Percentiles rank a stretch among this genome's conserved stretches.
These are phyloP conservation scores for Picochlorum costavermella DNA, from an alignment of 139 green algal genomes.

Conservation along the genomic window DNA sequence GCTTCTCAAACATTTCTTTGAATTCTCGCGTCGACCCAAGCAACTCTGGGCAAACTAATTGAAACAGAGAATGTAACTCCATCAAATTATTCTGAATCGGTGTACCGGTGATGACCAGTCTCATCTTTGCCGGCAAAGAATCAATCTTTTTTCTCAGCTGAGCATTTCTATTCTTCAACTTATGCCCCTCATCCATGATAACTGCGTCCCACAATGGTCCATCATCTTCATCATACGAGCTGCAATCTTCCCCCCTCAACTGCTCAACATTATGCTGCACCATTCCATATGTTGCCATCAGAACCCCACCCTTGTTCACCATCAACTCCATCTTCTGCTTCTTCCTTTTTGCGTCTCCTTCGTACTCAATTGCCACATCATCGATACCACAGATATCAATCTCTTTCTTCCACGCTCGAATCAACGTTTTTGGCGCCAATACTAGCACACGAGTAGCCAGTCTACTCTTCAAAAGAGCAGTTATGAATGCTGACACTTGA, in stretches of 20 bases:
- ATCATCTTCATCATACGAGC: slow-evolving; percentile 34
- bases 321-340: slow-evolving; percentile 22
- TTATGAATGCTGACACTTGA: slow-evolving; percentile 73
- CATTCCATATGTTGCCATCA: slow-evolving; percentile 87
- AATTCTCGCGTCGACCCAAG: slow-evolving; percentile 52
- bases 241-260: slow-evolving; percentile 27
- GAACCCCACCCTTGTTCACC: slow-evolving; percentile 40
- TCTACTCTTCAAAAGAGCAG: slow-evolving; percentile 45
- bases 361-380: slow-evolving; percentile 19
- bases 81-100: slow-evolving; percentile 85
- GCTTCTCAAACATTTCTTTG: slow-evolving; percentile 40
- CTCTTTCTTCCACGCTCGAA: slow-evolving; percentile 81
- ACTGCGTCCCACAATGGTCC: slow-evolving; percentile 73
- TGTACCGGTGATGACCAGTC: slow-evolving; percentile 80
- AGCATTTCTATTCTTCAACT: slow-evolving; percentile 84
- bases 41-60: slow-evolving; percentile 65
- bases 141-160: slow-evolving; percentile 56
- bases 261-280: slow-evolving; percentile 64
- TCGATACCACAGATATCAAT: slow-evolving; percentile 65
- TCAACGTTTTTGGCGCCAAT: slow-evolving; percentile 80
- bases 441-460: slow-evolving; percentile 46
- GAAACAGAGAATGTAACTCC: slow-evolving; percentile 84
- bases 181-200: slow-evolving; percentile 83
- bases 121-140: slow-evolving; percentile 31
- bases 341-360: slow-evolving; percentile 15